phyloP scores from a whole-genome alignment of 805 yeast genomes.

The Kluyveromyces nonfermentans region DNA sequence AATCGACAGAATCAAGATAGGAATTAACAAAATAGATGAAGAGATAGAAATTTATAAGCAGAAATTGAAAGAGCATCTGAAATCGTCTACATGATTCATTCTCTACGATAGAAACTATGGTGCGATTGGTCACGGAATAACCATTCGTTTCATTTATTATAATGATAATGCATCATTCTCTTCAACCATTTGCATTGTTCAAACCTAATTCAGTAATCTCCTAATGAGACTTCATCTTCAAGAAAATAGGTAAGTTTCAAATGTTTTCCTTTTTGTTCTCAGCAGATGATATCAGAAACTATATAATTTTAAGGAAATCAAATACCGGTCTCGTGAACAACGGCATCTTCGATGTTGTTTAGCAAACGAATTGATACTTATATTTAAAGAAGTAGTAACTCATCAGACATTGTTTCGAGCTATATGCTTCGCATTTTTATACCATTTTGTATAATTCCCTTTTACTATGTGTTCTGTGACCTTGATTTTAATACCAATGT shows the following conservation, averaged over 20 bases:
- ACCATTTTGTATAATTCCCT: too few species aligned
- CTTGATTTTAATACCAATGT: too few species aligned
- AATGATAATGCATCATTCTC: not conserved
- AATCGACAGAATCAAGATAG: slow-evolving; percentile 43
- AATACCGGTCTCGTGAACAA: too few species aligned
- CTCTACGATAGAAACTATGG: not conserved
- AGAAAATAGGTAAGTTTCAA: not conserved
- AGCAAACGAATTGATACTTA: too few species aligned
- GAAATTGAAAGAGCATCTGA: slow-evolving; percentile 18
- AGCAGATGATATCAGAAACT: too few species aligned
- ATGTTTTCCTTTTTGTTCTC: too few species aligned
- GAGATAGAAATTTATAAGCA: slow-evolving; percentile 36
- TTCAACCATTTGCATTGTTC: not conserved
- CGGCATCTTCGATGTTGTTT: too few species aligned
- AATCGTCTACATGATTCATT: not conserved
- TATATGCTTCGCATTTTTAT: too few species aligned
- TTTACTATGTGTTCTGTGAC: too few species aligned
- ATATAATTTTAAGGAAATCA: too few species aligned
- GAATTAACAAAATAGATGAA: slow-evolving; percentile 34
- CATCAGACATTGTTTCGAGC: too few species aligned
- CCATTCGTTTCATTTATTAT: not conserved
- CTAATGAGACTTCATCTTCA: not conserved
- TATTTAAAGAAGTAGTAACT: too few species aligned
- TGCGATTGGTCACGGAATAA: not conserved
- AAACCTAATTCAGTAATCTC: not conserved